Evolutionary conservation across 306 rosid genomes (phyloP).

Genomic region (Acacia melanoxylon): DNA sequence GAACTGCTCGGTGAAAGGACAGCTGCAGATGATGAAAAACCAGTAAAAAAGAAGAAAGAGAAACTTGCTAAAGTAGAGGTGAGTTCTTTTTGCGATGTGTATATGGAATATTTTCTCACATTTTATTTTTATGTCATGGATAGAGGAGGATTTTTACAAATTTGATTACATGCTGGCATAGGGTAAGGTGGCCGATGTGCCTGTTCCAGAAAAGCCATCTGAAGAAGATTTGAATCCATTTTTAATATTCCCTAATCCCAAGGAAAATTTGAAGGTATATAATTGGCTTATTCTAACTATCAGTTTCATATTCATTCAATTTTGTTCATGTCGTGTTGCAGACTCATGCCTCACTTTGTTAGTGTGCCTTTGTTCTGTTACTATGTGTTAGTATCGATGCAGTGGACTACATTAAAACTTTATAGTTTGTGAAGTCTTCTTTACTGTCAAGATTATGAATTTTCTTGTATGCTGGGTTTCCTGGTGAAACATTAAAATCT

Average conservation of each 20-base stretch:
- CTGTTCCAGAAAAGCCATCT: slow-evolving; percentile 61
- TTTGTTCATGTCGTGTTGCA: slow-evolving; percentile 14
- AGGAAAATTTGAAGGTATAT: slow-evolving; percentile 79
- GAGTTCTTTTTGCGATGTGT: slow-evolving; percentile 17
- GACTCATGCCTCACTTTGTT: background rate
- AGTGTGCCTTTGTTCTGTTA: background rate
- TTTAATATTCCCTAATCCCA: slow-evolving; percentile 77
- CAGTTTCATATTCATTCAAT: background rate
- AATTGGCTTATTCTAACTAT: slow-evolving; percentile 13
- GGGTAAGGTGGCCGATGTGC: slow-evolving; percentile 58
- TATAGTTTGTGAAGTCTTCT: slow-evolving; percentile 17
- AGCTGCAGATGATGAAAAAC: slow-evolving; percentile 85
- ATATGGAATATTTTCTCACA: background rate
- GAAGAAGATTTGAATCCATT: slow-evolving; percentile 92
- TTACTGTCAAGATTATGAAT: slow-evolving; percentile 20
- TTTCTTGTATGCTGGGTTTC: slow-evolving; percentile 13
- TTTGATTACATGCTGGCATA: slow-evolving; percentile 30
- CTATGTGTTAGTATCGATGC: background rate
- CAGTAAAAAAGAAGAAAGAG: slow-evolving; percentile 81
- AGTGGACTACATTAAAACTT: background rate
- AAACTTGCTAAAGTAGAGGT: slow-evolving; percentile 91
- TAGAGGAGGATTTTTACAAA: slow-evolving; percentile 5
- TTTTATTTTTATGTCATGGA: slow-evolving; percentile 28
- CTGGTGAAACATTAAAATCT: slow-evolving; percentile 2
- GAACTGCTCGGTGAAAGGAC: slow-evolving; percentile 92